A percentile compares a stretch with the other conserved stretches of the same genome.
phyloP scores from a whole-genome alignment of 1,284 basidiomycete species.

The Cryptococcus hybrid region DNA sequence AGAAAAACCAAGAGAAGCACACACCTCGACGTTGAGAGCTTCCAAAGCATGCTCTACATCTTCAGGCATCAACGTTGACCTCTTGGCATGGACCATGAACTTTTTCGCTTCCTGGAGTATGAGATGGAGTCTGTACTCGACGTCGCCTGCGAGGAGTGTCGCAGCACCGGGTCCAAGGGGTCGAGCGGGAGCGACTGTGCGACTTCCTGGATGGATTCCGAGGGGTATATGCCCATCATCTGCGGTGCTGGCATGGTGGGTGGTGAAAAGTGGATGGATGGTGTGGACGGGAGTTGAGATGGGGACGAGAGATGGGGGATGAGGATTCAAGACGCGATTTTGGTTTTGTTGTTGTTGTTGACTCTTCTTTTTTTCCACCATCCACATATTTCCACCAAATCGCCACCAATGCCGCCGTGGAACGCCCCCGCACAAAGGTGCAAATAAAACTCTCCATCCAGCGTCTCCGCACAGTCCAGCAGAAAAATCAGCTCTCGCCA shows the following conservation, averaged over 20 bases:
- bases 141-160: slow-evolving; percentile 85
- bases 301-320: no score
- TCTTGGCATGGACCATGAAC: slow-evolving; percentile 91
- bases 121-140: slow-evolving; percentile 90
- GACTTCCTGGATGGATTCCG: slow-evolving; percentile 66
- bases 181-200: slow-evolving; percentile 84
- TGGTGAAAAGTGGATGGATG: slow-evolving; percentile 1
- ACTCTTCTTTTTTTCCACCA: no score
- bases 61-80: slow-evolving; percentile 79
- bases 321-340: no score
- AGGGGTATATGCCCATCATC: slow-evolving; percentile 43
- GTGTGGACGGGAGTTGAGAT: background rate
- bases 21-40: slow-evolving; percentile 84
- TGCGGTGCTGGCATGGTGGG: slow-evolving; percentile 37
- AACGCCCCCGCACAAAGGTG: slow-evolving; percentile 35
- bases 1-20: slow-evolving; percentile 6
- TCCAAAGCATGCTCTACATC: slow-evolving; percentile 94
- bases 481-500: slow-evolving; percentile 93
- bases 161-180: slow-evolving; percentile 78
- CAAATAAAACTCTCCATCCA: slow-evolving; percentile 71
- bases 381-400: background rate
- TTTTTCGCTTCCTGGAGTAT: slow-evolving; percentile 80
- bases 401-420: slow-evolving; percentile 37
- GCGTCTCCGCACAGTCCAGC: slow-evolving; percentile 81
- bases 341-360: no score